Evolutionary conservation across 768 basidiomycete species (phyloP).

Genomic region (Mycena alexandri): DNA sequence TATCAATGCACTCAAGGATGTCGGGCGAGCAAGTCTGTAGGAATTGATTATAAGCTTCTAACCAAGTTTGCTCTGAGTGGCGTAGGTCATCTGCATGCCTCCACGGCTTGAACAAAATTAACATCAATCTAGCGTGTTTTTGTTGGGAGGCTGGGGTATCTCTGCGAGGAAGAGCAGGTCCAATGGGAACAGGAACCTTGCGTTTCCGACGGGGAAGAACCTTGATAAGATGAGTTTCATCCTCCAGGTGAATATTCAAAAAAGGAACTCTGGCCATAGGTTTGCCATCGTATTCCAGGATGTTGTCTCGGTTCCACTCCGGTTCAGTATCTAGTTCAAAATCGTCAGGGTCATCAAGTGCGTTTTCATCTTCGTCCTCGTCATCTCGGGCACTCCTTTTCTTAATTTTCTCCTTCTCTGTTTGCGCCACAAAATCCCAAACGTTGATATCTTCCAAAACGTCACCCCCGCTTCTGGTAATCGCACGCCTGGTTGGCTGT

Average conservation of each 20-base stretch:
- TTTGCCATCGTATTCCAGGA: not conserved
- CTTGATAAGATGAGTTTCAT: slow-evolving; percentile 34
- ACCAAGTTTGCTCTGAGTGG: slow-evolving; percentile 39
- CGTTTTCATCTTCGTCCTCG: slow-evolving; percentile 20
- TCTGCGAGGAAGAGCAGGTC: slow-evolving; percentile 47
- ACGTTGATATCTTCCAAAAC: slow-evolving; percentile 36
- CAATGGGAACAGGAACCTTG: slow-evolving; percentile 51
- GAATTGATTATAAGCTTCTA: slow-evolving; percentile 45
- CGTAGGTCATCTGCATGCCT: slow-evolving; percentile 41
- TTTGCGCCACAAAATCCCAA: slow-evolving; percentile 45
- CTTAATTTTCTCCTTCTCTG: slow-evolving; percentile 42
- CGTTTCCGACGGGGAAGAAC: not conserved
- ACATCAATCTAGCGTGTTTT: slow-evolving; percentile 47
- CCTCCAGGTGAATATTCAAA: slow-evolving; percentile 38
- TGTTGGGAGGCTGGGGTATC: slow-evolving; percentile 34
- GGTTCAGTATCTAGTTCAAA: not conserved
- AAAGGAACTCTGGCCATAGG: not conserved
- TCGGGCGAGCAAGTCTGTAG: slow-evolving; percentile 4
- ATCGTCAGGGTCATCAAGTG: not conserved
- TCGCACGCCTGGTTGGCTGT: slow-evolving; percentile 39
- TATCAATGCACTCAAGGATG: slow-evolving; percentile 44
- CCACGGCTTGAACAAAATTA: slow-evolving; percentile 61
- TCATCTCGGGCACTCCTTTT: slow-evolving; percentile 7
- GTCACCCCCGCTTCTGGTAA: slow-evolving; percentile 39
- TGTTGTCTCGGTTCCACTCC: not conserved